Base-by-base conservation (phyloP, 2,329 filamentous ascomycete species). In the Ilyonectria robusta region DNA sequence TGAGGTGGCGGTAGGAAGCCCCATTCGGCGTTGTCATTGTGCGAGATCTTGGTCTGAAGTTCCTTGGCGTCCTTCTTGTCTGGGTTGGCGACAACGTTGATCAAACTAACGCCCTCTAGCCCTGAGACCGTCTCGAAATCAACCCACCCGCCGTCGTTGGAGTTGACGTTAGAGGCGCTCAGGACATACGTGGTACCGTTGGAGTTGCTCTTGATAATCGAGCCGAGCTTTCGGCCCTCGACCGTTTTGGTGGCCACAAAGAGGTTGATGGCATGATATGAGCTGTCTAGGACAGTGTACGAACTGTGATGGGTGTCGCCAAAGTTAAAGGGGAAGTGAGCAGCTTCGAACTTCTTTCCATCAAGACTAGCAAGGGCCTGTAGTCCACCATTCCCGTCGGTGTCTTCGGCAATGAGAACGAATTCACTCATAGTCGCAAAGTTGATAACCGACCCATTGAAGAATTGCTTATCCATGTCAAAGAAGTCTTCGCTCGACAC, bases 371-470 rank as follows among this genome's bases (percentile, higher is more conserved):
- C 89, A 73, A 95, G 91, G 37, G 95, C 92, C 68, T 91, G 91
- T 66, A 98, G 84, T 2, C 89, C 92, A 44, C 91, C 85, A 62
- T 89, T 68, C 9, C 71, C 85, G 42, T 93, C 89, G 35, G 90
- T 61, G 35, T 72, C 87, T 6, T 92, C 91, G 2, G 95, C 95
- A 56, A 97, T 92, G 44, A 99, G 89, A 76, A 99, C 96, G 79
- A 97, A 99, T 78, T 99, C 96, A 44, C 93, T 92, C 95, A 98
- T 98, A 6, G 93, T 97, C 2, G 94, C 95, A 80, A 97, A 98
- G 72, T 92, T 92, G 73, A 92, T 89, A 47, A 97, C 92, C 1
- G 79, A 76, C 33, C 76, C 78, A 66, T 95, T 88, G 26, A 88
- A 86, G 10, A 73, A 57, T 4, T 68, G 68, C 73, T 91, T 87